Evolutionary conservation across 179 eudicot species (phyloP), one percentile per base, ranked within the genome.

Genomic region (Gypsophila paniculata): DNA sequence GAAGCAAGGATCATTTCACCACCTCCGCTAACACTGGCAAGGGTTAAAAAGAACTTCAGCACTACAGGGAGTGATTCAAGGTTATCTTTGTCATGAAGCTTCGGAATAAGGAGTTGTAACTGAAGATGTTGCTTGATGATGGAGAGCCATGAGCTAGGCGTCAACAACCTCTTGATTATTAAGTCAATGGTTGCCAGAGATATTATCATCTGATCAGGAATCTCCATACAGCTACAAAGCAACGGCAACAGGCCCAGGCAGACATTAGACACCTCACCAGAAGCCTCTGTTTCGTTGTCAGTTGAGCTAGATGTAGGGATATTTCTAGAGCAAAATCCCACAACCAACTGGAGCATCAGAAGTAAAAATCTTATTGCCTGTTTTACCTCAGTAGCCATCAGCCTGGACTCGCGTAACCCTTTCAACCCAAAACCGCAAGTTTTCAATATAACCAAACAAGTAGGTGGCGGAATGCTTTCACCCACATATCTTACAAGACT

Each of bases 71-170:
- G 48, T 8, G 81, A 82, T 64, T 73, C 76, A 15, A 60, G 49
- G 65, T 73, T 72, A 19, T 44, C 76, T 66, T 76, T 77, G 77
- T 88, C 86, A 70, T 82, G 86, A 76, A 95, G 93, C 81, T 79
- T 92, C 76, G 72, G 81, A 78, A 90, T 71, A 69, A 92, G 79
- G 74, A 83, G 84, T 39, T 88, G 91, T 73, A 88, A 44, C 29
- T 69, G 88, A 67, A 95, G 86, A 86, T 90, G 85, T 72, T 85
- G 86, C 85, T 86, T 86, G 65, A 92, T 82, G 70, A 92, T 75
- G 32, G 98, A 96, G 34, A 90, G 77, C 99, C 99, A 95, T 39
- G 91, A 81, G 49, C 73, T 74, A 23, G 93, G 93, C 32, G 86
- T 75, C 69, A 81, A 74, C 58, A 87, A 85, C 34, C 79, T 79